Evolutionary conservation across 345 rosid genomes (phyloP).

Genomic region (Tarenaya hassleriana): DNA sequence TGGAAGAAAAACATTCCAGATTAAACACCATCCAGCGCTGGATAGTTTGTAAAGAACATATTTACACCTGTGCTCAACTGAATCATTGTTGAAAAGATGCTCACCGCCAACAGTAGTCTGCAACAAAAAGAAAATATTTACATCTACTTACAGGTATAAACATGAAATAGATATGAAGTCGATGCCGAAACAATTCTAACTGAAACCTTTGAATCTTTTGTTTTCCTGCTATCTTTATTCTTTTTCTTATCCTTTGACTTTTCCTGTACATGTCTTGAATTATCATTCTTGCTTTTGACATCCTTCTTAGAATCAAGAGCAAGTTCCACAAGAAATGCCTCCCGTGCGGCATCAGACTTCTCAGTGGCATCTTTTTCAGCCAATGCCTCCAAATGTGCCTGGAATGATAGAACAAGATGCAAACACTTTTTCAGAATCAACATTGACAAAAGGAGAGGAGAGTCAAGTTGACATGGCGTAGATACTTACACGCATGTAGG

Average conservation of each 20-base stretch:
- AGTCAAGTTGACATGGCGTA: conserved; percentile 16
- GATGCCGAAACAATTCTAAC: conserved; percentile 12
- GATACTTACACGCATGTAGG: conserved; percentile 70
- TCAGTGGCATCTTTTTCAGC: conserved; percentile 94
- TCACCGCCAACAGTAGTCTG: conserved; percentile 48
- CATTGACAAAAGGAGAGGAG: conserved; percentile 10
- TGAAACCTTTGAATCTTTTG: conserved; percentile 70
- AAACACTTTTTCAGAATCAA: conserved; percentile 7
- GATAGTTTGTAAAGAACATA: neutral
- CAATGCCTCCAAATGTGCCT: conserved; percentile 86
- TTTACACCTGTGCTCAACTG: conserved; percentile 47
- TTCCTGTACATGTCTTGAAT: conserved; percentile 52
- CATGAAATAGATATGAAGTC: conserved; percentile 4
- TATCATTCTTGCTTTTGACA: conserved; percentile 52
- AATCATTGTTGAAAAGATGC: conserved; percentile 38
- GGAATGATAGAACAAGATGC: conserved; percentile 8
- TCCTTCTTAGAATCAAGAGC: conserved; percentile 81
- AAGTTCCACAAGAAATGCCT: conserved; percentile 90
- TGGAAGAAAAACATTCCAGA: conserved; percentile 9
- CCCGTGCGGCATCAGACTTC: conserved; percentile 97
- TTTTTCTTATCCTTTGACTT: conserved; percentile 80
- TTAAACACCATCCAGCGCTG: conserved; percentile 12
- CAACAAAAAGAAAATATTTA: conserved; percentile 26
- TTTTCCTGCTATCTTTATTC: conserved; percentile 60
- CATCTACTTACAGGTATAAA: conserved; percentile 10